Conservation (phyloP, 1,284 basidiomycete genomes). For the Pseudomicrostroma phylloplanum region DNA sequence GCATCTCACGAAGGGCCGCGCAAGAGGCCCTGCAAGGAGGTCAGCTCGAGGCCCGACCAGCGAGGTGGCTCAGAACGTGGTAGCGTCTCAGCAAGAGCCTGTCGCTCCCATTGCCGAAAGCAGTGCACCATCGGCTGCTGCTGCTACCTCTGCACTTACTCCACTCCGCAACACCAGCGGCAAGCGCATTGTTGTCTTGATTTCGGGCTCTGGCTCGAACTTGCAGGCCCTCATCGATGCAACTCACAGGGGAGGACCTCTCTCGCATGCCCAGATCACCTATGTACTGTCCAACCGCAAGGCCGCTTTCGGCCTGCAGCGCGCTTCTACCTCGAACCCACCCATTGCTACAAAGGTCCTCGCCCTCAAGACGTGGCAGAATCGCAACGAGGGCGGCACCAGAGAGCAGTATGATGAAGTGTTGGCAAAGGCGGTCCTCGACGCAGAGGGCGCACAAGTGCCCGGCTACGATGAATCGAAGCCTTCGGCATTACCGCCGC, state of each 20-base stretch:
- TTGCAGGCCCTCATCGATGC: constrained; percentile 93
- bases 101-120: too few relatives aligned
- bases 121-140: constrained; percentile 7
- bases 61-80: too few relatives aligned
- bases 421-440: constrained; percentile 67
- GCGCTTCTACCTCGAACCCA: constrained; percentile 66
- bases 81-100: too few relatives aligned
- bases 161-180: constrained; percentile 28
- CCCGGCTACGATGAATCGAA: not conserved
- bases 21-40: constrained; percentile 8
- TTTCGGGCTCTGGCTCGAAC: constrained; percentile 63
- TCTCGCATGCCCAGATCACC: constrained; percentile 61
- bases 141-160: constrained; percentile 9
- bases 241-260: constrained; percentile 56
- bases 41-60: not conserved
- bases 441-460: constrained; percentile 15
- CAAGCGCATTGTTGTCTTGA: constrained; percentile 45
- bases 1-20: constrained; percentile 11
- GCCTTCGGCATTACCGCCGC: constrained; percentile 45
- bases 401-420: constrained; percentile 79
- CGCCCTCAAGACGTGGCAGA: constrained; percentile 77
- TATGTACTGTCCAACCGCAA: constrained; percentile 89
- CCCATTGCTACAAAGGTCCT: constrained; percentile 76
- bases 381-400: constrained; percentile 63
- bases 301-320: constrained; percentile 77